phyloP scores from a whole-genome alignment of 768 basidiomycete genomes.

The Rhizopogon rudus region DNA sequence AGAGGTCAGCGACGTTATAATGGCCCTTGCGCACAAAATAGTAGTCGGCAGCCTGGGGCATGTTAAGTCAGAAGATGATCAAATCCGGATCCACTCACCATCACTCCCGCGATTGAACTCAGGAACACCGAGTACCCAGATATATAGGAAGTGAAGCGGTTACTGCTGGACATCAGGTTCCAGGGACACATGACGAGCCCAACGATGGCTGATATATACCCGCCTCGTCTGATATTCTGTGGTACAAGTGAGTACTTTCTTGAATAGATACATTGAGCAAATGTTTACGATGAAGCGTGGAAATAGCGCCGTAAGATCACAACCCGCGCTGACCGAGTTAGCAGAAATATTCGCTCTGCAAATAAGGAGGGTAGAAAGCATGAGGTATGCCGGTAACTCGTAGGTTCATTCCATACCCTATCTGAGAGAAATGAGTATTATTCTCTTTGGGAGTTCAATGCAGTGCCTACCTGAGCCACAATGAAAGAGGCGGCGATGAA shows the following conservation, averaged over 20 bases:
- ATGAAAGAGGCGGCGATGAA: constrained; percentile 73
- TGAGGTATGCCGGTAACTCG: constrained; percentile 11
- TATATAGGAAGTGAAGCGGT: constrained; percentile 70
- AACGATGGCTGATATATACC: constrained; percentile 68
- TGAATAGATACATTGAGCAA: background rate
- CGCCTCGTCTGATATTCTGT: constrained; percentile 73
- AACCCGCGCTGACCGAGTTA: constrained; percentile 72
- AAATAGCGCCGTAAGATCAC: constrained; percentile 68
- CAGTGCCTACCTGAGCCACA: constrained; percentile 49
- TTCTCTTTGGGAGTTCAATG: background rate
- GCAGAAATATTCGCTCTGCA: constrained; percentile 61
- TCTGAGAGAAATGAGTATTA: background rate
- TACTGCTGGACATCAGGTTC: constrained; percentile 64
- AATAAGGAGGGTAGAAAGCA: background rate
- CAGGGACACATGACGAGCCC: constrained; percentile 69
- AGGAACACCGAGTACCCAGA: constrained; percentile 75
- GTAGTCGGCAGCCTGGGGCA: constrained; percentile 60
- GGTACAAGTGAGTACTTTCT: background rate
- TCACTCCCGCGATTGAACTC: constrained; percentile 73
- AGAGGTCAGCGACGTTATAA: constrained; percentile 62
- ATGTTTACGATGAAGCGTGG: constrained; percentile 59
- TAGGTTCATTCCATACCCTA: background rate
- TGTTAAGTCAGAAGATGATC: background rate
- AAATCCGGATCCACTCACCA: constrained; percentile 32
- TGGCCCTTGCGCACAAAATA: constrained; percentile 62